Base-by-base conservation (phyloP, 129 eudicot genomes). In the Arctium lappa region DNA sequence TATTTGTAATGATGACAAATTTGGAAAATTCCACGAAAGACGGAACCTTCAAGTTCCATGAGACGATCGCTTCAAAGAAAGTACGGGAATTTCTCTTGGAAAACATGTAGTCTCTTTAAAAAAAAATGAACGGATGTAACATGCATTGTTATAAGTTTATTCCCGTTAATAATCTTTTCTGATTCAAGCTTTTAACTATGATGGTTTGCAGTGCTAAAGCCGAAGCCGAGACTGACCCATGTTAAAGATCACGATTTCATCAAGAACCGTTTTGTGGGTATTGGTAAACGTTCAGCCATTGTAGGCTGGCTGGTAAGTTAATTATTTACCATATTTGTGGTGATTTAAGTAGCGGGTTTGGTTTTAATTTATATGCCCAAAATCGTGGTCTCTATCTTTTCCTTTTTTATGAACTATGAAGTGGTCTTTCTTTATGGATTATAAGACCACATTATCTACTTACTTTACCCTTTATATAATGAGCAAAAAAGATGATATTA, bases 231-330 rank as follows among this genome's bases (percentile, higher is more conserved):
- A 71, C 33, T 90, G n/a, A 92, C 93, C 31, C 85, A 82, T 32
- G 88, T 89, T 44, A 89, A 89, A 53, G 87, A 89, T 9, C 91
- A 91, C 53, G 91, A 82, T 60, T 93, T 91, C 39, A 85, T 91
- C 66, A 89, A 76, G 81, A 71, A 16, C 65, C 90, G 96, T 22
- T 93, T 88, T 31, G 80, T 69, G 38, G 97, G 96, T 13, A 39
- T 89, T 48, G 93, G 91, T 16, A 92, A 90, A 87, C 7, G 82
- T 5, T 84, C 82, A 12, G 76, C 86, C 6, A 10, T 91, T 32
- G 40, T 89, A 22, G 84, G 92, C 38, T 93, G 97, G 97, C 30
- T 91, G 92, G 97, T 93, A 82, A 85, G 96, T 91, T 22, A 5
- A 10, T n/a, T 75, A 44, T 16, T 22, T 1, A n/a, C 9, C 40